These are phyloP conservation scores for Tremellales sp. DNA, from an alignment of 1,284 basidiomycete genomes.

Conservation along the genomic window DNA sequence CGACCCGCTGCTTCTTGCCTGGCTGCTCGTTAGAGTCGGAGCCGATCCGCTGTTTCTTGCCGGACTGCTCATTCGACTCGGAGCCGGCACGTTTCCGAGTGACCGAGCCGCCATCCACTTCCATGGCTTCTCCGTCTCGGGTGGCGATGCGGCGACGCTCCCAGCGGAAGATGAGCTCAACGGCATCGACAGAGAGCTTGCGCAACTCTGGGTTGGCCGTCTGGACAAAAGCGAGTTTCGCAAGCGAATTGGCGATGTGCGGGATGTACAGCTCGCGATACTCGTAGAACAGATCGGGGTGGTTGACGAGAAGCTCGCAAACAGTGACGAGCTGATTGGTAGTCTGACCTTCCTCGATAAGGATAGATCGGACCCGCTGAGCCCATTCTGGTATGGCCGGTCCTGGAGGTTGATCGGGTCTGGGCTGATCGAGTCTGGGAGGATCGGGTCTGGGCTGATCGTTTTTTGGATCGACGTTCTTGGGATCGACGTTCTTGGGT, in stretches of 20 bases:
- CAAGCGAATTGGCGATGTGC: constrained; percentile 86
- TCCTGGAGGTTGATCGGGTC: constrained; percentile 52
- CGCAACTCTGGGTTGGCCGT: constrained; percentile 77
- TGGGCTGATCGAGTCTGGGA: too few species aligned
- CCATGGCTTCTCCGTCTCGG: constrained; percentile 47
- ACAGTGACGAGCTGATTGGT: constrained; percentile 81
- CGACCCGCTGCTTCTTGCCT: constrained; percentile 50
- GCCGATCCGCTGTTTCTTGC: constrained; percentile 13
- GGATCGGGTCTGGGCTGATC: too few species aligned
- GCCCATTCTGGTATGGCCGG: constrained; percentile 77
- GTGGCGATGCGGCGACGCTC: constrained; percentile 60
- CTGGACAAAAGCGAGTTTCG: constrained; percentile 76
- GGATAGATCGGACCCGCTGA: constrained; percentile 75
- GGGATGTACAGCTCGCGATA: constrained; percentile 93
- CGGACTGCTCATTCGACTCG: constrained; percentile 28
- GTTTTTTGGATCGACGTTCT: too few species aligned
- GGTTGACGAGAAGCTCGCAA: constrained; percentile 88
- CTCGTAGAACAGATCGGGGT: constrained; percentile 88
- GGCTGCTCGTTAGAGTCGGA: constrained; percentile 28
- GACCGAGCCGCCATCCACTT: constrained; percentile 38
- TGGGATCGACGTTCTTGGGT: too few species aligned
- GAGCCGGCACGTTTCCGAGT: constrained; percentile 17
- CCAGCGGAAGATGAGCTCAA: constrained; percentile 85
- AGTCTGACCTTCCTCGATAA: constrained; percentile 83
- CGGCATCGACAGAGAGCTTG: constrained; percentile 72